Evolutionary conservation across 2,329 filamentous ascomycete species (phyloP), one percentile per base, ranked within the genome.

Genomic region (Fusarium sp.): DNA sequence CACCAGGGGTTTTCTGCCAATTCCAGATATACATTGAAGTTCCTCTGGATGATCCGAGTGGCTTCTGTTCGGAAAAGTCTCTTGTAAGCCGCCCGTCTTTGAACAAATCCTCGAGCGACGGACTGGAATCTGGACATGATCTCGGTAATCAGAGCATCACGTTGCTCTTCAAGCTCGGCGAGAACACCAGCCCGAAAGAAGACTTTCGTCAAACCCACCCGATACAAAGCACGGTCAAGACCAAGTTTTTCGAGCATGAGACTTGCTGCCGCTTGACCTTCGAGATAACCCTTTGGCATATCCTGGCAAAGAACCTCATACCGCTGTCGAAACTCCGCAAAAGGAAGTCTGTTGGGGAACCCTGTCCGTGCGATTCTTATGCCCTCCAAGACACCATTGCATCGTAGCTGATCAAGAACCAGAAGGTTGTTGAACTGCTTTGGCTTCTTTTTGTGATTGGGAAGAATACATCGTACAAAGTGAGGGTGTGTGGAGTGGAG

Each of bases 341-440:
- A 99, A 1, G 93, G 88, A 32, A 99, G 85, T 72, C 96, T 88
- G 78, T 99, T 99, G 53, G 96, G 96, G 79, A 99, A 99, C 25
- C 96, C 96, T 7, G 97, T 99, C 47, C 96, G 90, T 25, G 96
- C 96, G 79, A 99, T 99, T 66, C 96, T 90, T 76, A 99, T 99
- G 67, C 96, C 96, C 82, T 99, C 96, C n/a, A 99, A 86, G 4
- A 99, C 96, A 92, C 96, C 96, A 78, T 99, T 99, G 82, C 96
- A 99, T 55, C 96, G 90, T n/a, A 99, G 84, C 79, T 99, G 97
- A 76, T 99, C 96, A 8, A 99, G 86, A 3, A 99, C 97, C n/a
- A 99, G 88, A 4, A 94, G 89, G 5, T 93, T 93, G 77, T 92
- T 93, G 80, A 98, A 94, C 77, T 94, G 92, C 81, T 99, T 99